phyloP scores from a whole-genome alignment of 2,329 filamentous ascomycete species.

The Lasiodiplodia sp. region DNA sequence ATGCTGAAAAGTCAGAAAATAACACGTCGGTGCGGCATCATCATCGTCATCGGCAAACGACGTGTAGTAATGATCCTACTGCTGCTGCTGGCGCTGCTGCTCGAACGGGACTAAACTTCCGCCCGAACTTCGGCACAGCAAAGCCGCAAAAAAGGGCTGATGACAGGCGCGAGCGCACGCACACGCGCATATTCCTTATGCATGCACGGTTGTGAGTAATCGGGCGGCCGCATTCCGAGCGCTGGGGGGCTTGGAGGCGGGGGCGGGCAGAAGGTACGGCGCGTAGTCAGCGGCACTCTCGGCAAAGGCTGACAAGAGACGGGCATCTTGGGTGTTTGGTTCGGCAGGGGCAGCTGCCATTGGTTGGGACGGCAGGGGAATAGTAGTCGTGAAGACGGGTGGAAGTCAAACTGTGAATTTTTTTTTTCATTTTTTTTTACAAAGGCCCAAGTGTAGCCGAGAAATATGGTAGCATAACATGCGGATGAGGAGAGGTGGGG shows the following conservation, averaged over 20 bases:
- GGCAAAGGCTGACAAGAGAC: not conserved
- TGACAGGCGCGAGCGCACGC: not conserved
- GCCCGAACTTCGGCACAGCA: not conserved
- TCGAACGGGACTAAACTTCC: not conserved
- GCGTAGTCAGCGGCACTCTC: not conserved
- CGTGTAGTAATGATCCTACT: no score
- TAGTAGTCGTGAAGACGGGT: not conserved
- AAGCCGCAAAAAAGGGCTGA: no score
- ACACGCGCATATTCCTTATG: not conserved
- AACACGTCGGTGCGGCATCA: not conserved
- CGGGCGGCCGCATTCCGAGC: not conserved
- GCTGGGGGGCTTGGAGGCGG: not conserved
- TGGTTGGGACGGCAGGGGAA: not conserved
- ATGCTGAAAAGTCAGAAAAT: not conserved
- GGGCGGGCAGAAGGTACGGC: no score
- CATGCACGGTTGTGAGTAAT: not conserved
- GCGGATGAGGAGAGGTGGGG: not conserved
- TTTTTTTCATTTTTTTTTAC: no score
- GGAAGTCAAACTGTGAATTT: not conserved
- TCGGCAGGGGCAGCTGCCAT: not conserved
- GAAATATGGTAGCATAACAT: not conserved
- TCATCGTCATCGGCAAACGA: no score
- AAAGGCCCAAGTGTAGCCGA: not conserved
- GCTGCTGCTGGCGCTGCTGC: no score
- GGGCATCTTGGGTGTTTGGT: not conserved